Evolutionary conservation across 1,139 yeast genomes (phyloP), one percentile per base, ranked within the genome.

Genomic region (Yamadazyma sp.): DNA sequence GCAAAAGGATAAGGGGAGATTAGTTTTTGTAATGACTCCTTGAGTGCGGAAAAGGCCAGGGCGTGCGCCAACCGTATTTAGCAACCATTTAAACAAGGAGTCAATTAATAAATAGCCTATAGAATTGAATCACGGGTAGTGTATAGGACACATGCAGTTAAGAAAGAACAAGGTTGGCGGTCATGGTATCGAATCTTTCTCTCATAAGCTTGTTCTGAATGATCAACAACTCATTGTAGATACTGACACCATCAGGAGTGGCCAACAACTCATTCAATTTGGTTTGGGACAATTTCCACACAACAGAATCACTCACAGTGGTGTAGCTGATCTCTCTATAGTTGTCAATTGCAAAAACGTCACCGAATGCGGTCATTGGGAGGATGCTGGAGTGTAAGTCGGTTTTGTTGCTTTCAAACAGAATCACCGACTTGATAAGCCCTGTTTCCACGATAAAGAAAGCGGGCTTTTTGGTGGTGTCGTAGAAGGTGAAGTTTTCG

Each of bases 321-420:
- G 76, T 68, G 59, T 76, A 70, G 45, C 72, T 49, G 53, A 75
- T 52, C 41, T 70, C 62, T 40, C 78, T 62, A 40, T 64, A 65
- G 34, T 62, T 61, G 15, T 59, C 57, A 29, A 45, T 50, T 34
- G 60, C 69, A 22, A 61, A 61, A 34, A 83, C 61, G 56, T 84
- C 89, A 2, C 98, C 98, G 60, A 89, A 86, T 4, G 95, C 82
- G 0, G 97, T 89, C 46, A 89, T 80, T n/a, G 96, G 95, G 24
- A 92, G 73, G 41, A 90, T 78, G 13, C 88, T 82, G 44, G 92
- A 92, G 41, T 76, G 77, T 26, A 90, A 72, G 31, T 76, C 78
- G 3, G 86, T 76, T 48, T 73, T 73, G 48, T 74, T 70, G 50
- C 72, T 58, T 45, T 73, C 71, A 71, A 78, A 53, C 64, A 71